phyloP scores from a whole-genome alignment of 2,329 filamentous ascomycete species.

The Calonectria hongkongensis region DNA sequence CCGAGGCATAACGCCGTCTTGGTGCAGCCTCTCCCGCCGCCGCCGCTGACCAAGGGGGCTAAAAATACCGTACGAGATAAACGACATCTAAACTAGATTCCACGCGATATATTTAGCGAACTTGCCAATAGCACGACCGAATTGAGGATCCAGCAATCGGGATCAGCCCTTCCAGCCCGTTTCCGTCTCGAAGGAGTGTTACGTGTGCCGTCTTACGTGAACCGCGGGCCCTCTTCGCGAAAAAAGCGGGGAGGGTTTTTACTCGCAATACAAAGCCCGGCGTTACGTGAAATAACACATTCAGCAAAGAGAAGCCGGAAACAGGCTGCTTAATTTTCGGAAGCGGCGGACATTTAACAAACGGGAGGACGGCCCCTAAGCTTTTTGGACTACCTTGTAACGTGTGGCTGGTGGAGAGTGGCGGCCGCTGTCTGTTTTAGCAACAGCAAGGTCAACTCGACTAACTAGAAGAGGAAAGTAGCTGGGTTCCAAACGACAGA shows the following conservation, averaged over 20 bases:
- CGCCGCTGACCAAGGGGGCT: not conserved
- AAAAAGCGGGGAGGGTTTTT: not conserved
- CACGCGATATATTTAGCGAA: slow-evolving; percentile 15
- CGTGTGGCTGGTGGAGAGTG: no score
- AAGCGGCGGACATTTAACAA: not conserved
- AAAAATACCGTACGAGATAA: not conserved
- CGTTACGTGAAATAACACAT: not conserved
- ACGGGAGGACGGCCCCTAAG: no score
- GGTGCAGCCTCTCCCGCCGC: not conserved
- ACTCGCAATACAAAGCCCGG: no score
- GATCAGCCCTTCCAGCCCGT: not conserved
- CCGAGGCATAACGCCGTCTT: not conserved
- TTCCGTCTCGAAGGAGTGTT: not conserved
- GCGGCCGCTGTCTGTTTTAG: no score
- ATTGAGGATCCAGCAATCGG: not conserved
- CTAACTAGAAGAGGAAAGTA: slow-evolving; percentile 11
- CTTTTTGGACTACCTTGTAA: no score
- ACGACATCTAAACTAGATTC: not conserved
- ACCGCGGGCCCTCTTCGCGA: no score
- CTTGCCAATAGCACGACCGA: not conserved
- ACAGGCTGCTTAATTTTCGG: not conserved
- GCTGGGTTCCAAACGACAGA: not conserved
- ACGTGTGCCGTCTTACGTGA: no score
- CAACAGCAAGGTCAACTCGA: no score
- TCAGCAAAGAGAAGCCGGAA: not conserved